These are phyloP conservation scores for Kwoniella sp. DNA, from an alignment of 768 basidiomycete genomes.

Conservation along the genomic window DNA sequence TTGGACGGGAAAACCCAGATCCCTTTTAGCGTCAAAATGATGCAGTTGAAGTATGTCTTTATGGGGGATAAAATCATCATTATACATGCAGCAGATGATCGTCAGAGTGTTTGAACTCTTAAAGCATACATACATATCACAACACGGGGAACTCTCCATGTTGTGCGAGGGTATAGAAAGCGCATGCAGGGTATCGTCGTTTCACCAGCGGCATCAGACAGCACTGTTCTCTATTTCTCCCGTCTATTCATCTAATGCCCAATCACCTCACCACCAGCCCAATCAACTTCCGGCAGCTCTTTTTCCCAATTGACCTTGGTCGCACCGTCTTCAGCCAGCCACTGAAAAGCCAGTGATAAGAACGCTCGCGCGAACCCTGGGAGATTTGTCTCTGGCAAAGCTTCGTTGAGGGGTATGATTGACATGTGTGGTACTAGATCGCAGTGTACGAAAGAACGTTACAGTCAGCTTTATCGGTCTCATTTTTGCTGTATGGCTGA, in stretches of 20 bases:
- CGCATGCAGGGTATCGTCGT: slow-evolving; percentile 4
- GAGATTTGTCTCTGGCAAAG: slow-evolving; percentile 43
- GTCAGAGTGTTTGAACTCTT: neutral
- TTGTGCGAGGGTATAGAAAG: neutral
- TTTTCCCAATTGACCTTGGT: slow-evolving; percentile 38
- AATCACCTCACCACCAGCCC: slow-evolving; percentile 42
- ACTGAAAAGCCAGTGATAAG: slow-evolving; percentile 40
- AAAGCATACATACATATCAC: neutral
- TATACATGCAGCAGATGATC: too few species aligned
- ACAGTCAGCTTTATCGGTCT: neutral
- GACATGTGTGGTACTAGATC: slow-evolving; percentile 42
- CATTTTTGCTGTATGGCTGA: neutral
- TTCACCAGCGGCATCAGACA: too few species aligned
- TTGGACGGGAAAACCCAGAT: neutral
- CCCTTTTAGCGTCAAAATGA: neutral
- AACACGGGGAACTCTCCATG: neutral
- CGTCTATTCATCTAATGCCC: neutral
- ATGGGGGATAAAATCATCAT: too few species aligned
- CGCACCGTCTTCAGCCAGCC: slow-evolving; percentile 20
- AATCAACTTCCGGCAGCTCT: slow-evolving; percentile 36
- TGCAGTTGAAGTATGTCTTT: too few species aligned
- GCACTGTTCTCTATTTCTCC: too few species aligned
- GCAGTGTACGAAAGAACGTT: neutral
- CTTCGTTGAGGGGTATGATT: slow-evolving; percentile 12
- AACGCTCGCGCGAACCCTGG: slow-evolving; percentile 49